phyloP scores from a whole-genome alignment of 768 basidiomycete genomes.

The Panus rudis region DNA sequence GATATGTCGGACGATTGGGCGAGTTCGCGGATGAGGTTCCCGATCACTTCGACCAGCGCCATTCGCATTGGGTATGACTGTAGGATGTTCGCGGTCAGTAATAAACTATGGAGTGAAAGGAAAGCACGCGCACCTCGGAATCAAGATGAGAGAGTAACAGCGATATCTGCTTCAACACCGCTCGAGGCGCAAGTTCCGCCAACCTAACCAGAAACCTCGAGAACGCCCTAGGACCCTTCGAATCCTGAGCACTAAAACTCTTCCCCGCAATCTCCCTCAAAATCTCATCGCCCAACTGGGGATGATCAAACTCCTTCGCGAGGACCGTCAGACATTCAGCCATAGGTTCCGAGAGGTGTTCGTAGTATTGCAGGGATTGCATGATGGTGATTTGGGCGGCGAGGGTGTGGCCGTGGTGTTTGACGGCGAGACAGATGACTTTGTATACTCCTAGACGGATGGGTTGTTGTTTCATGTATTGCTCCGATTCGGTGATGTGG shows the following conservation, averaged over 20 bases:
- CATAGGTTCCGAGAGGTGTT: constrained; percentile 91
- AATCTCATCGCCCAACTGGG: constrained; percentile 86
- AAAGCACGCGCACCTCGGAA: constrained; percentile 64
- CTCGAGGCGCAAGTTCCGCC: constrained; percentile 70
- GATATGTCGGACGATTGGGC: constrained; percentile 44
- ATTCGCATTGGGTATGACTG: constrained; percentile 96
- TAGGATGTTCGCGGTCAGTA: not conserved
- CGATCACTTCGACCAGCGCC: constrained; percentile 88
- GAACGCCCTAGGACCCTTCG: constrained; percentile 81
- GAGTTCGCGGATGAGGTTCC: constrained; percentile 77
- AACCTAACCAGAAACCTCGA: constrained; percentile 78
- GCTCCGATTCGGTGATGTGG: constrained; percentile 77
- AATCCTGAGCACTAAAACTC: constrained; percentile 73
- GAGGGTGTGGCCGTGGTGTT: constrained; percentile 78
- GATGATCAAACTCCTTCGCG: constrained; percentile 80
- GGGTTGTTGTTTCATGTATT: constrained; percentile 73
- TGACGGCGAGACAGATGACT: constrained; percentile 86
- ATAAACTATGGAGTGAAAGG: not conserved
- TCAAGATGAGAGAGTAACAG: constrained; percentile 82
- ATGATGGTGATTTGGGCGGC: constrained; percentile 87
- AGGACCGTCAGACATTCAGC: constrained; percentile 81
- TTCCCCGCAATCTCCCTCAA: constrained; percentile 81
- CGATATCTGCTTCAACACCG: constrained; percentile 85
- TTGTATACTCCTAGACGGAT: constrained; percentile 78
- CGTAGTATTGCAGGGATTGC: constrained; percentile 87